These are phyloP conservation scores for Colletotrichum ledebouriae DNA, from an alignment of 2,329 filamentous ascomycete species.

Conservation along the genomic window DNA sequence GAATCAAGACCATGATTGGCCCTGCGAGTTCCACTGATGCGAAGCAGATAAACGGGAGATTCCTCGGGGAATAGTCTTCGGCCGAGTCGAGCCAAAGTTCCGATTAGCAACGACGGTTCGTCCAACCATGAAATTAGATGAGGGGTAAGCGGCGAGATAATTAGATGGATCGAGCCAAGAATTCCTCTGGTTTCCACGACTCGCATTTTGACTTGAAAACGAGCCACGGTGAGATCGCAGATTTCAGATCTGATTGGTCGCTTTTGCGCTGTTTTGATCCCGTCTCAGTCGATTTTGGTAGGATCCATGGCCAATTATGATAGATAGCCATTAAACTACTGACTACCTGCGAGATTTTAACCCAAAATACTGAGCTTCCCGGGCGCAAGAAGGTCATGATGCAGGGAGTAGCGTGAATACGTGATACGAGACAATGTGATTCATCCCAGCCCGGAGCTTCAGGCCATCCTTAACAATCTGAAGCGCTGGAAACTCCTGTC, in stretches of 20 bases:
- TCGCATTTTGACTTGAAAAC: not conserved
- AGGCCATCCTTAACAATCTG: too few relatives aligned
- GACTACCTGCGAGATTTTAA: too few relatives aligned
- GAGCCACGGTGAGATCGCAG: not conserved
- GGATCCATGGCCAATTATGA: not conserved
- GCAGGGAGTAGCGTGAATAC: too few relatives aligned
- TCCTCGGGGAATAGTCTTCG: not conserved
- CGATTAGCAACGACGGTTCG: not conserved
- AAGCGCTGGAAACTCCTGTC: too few relatives aligned
- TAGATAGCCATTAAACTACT: too few relatives aligned
- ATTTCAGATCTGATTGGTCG: not conserved
- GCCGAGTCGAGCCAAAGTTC: not conserved
- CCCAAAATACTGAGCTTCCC: too few relatives aligned
- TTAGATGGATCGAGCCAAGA: slow-evolving; percentile 10
- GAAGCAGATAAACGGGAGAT: not conserved
- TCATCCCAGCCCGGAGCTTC: too few relatives aligned
- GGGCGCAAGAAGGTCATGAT: too few relatives aligned
- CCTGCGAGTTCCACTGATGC: too few relatives aligned
- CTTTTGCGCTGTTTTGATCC: slow-evolving; percentile 5
- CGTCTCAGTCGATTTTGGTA: slow-evolving; percentile 28
- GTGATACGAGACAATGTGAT: too few relatives aligned
- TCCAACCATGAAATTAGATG: slow-evolving; percentile 10
- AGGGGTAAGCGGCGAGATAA: not conserved
- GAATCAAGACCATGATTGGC: not conserved
- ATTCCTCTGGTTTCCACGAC: not conserved